Evolutionary conservation across 768 basidiomycete genomes (phyloP).

Genomic region (Leccinum aurantiacum): DNA sequence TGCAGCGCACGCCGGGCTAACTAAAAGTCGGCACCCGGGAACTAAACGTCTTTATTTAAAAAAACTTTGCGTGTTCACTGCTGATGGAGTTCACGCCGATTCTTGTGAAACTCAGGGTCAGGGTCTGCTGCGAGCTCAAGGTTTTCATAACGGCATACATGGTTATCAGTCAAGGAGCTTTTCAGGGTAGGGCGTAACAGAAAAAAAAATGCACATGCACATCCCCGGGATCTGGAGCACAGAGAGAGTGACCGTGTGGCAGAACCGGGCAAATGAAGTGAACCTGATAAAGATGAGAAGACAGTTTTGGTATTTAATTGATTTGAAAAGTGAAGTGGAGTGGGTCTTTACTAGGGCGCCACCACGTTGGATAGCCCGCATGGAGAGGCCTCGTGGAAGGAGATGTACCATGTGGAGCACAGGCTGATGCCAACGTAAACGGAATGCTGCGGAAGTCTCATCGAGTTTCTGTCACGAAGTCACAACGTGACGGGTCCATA

Average conservation of each 20-base stretch:
- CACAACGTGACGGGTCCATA: slow-evolving; percentile 4
- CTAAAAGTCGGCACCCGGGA: not conserved
- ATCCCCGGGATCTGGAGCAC: not conserved
- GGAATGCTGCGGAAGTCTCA: slow-evolving; percentile 12
- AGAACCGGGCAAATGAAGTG: not conserved
- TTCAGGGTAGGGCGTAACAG: slow-evolving; percentile 2
- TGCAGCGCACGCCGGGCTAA: slow-evolving; percentile 3
- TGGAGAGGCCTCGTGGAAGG: not conserved
- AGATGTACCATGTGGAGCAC: not conserved
- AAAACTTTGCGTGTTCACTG: not conserved
- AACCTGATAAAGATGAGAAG: not conserved
- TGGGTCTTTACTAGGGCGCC: not conserved
- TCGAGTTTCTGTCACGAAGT: slow-evolving; percentile 8
- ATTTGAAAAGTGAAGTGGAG: not conserved
- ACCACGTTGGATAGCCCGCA: not conserved
- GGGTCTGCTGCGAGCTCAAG: slow-evolving; percentile 17
- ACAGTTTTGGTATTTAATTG: no score
- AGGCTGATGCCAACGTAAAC: slow-evolving; percentile 15
- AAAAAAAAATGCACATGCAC: not conserved
- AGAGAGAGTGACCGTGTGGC: not conserved
- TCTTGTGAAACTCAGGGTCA: slow-evolving; percentile 18
- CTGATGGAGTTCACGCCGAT: not conserved
- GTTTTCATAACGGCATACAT: slow-evolving; percentile 10
- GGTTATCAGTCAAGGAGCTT: not conserved
- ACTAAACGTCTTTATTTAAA: not conserved